These are phyloP conservation scores for Pichia sp. DNA, from an alignment of 1,139 yeast genomes.

Conservation along the genomic window DNA sequence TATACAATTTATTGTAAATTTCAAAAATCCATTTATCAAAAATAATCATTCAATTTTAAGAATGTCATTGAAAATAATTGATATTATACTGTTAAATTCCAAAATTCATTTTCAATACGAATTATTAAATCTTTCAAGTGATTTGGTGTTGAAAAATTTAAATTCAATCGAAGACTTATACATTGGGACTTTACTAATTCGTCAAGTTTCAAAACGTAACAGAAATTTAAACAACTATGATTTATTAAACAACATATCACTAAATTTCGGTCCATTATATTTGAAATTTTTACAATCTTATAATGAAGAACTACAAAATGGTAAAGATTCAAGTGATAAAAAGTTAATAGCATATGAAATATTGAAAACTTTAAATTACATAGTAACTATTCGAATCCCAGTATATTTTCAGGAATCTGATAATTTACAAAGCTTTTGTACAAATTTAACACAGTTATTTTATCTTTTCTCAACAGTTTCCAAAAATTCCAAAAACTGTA, in stretches of 20 bases:
- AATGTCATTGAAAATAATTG: slow-evolving; percentile 9
- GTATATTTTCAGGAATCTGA: slow-evolving; percentile 4
- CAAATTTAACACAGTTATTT: slow-evolving; percentile 1
- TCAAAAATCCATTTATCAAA: slow-evolving; percentile 3
- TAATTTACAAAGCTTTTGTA: slow-evolving; percentile 1
- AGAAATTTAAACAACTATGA: slow-evolving; percentile 7
- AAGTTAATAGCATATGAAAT: slow-evolving; percentile 3
- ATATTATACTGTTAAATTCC: slow-evolving; percentile 1
- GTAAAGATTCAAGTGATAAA: not conserved
- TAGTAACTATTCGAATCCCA: not conserved
- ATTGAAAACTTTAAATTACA: slow-evolving; percentile 6
- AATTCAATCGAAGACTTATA: slow-evolving; percentile 7
- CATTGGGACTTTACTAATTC: slow-evolving; percentile 7
- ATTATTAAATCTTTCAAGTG: slow-evolving; percentile 5
- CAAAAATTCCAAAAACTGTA: slow-evolving; percentile 1
- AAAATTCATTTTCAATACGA: slow-evolving; percentile 4
- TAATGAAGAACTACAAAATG: not conserved
- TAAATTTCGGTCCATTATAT: slow-evolving; percentile 9
- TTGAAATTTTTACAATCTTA: slow-evolving; percentile 5
- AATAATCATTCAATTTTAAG: slow-evolving; percentile 4
- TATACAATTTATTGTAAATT: slow-evolving; percentile 2
- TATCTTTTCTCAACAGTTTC: not conserved
- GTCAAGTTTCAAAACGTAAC: slow-evolving; percentile 11
- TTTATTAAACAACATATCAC: slow-evolving; percentile 8
- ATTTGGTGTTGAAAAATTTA: not conserved